Conservation (phyloP, 495 filamentous ascomycete species). For the Usnea hakonensis region DNA sequence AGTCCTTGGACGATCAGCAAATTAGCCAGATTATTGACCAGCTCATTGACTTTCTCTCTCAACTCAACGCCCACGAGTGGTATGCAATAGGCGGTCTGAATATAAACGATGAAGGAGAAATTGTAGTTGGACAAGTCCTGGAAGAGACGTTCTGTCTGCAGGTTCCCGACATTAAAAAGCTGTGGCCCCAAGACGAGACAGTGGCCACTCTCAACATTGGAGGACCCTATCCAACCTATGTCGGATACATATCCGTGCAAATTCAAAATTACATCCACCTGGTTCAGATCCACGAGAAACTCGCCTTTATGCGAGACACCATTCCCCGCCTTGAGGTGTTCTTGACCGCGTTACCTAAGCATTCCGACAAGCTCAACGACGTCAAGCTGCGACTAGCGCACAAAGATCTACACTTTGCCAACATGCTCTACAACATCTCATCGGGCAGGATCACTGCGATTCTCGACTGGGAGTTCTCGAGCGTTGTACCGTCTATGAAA, state of each 20-base stretch:
- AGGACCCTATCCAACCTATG: too few relatives aligned
- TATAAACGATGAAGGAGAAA: background rate
- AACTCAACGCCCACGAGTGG: background rate
- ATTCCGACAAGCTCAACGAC: background rate
- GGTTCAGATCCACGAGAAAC: background rate
- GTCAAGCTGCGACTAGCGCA: background rate
- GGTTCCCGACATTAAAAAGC: slow-evolving; percentile 12
- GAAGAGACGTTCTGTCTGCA: slow-evolving; percentile 15
- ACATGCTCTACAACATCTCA: background rate
- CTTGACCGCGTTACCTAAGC: background rate
- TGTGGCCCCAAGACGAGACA: slow-evolving; percentile 1
- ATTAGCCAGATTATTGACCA: background rate
- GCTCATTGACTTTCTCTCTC: slow-evolving; percentile 1
- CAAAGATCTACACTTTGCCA: background rate
- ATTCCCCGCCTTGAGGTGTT: slow-evolving; percentile 2
- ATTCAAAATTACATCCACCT: background rate
- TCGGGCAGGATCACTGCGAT: background rate
- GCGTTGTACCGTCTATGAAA: background rate
- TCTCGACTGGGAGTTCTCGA: slow-evolving; percentile 2
- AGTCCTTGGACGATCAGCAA: too few relatives aligned
- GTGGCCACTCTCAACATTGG: too few relatives aligned
- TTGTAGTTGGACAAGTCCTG: slow-evolving; percentile 10
- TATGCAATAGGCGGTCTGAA: background rate
- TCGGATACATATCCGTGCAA: background rate
- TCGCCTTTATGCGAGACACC: background rate